phyloP scores from a whole-genome alignment of 2,329 filamentous ascomycete genomes.

The Aspergillus sp. region DNA sequence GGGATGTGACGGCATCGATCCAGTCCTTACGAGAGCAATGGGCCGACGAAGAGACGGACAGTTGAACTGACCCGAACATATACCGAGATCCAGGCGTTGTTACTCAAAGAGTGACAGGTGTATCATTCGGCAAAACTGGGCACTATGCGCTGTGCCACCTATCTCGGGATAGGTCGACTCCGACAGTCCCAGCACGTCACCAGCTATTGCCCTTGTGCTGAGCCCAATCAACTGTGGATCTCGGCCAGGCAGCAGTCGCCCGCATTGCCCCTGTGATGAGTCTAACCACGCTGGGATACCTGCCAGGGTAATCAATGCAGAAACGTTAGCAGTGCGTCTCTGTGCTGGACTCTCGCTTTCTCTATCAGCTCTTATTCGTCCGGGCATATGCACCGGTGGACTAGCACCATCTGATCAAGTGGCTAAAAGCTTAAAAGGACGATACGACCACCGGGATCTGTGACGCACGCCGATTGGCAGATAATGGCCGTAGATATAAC shows the following conservation, averaged over 20 bases:
- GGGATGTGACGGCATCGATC: conserved; percentile 29
- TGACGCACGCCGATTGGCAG: background rate
- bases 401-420: background rate
- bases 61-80: background rate
- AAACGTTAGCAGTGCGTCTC: background rate
- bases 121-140: background rate
- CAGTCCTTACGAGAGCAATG: conserved; percentile 26
- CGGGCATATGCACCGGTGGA: background rate
- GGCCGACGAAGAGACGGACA: conserved; percentile 20
- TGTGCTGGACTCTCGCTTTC: background rate
- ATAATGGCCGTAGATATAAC: background rate
- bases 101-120: background rate
- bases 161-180: no score
- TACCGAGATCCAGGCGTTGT: background rate
- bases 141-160: no score
- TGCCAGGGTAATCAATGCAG: background rate
- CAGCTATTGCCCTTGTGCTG: no score
- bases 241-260: no score
- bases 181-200: no score
- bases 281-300: background rate
- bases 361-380: background rate
- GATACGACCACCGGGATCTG: background rate
- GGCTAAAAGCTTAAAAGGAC: background rate
- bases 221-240: no score
- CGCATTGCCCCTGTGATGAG: no score